Percentiles rank a stretch among this genome's conserved stretches.
phyloP scores from a whole-genome alignment of 495 filamentous ascomycete species.

The Annulohypoxylon nitens region DNA sequence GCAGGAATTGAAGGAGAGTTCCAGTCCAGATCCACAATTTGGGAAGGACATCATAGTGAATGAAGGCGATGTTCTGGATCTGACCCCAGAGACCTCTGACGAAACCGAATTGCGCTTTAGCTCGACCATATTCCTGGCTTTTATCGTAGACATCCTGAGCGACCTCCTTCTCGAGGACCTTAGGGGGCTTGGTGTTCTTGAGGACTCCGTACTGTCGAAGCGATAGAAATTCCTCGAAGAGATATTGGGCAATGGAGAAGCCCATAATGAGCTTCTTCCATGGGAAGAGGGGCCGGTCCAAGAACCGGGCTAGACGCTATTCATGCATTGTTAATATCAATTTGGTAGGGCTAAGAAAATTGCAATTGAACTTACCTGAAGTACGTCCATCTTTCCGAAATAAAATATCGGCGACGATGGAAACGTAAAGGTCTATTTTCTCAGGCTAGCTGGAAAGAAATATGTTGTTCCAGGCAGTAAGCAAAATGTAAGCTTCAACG shows the following conservation, averaged over 20 bases:
- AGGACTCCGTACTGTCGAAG: slow-evolving; percentile 89
- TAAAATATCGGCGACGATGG: slow-evolving; percentile 32
- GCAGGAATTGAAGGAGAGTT: slow-evolving; percentile 75
- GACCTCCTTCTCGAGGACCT: slow-evolving; percentile 87
- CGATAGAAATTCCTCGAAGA: slow-evolving; percentile 87
- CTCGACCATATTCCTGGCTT: slow-evolving; percentile 94
- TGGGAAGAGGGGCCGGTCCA: slow-evolving; percentile 93
- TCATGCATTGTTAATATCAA: slow-evolving; percentile 17
- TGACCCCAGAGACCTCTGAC: slow-evolving; percentile 85
- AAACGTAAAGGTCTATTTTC: slow-evolving; percentile 27
- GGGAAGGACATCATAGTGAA: slow-evolving; percentile 90
- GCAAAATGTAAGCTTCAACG: slow-evolving; percentile 23
- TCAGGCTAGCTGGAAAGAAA: slow-evolving; percentile 30
- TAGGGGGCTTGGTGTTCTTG: slow-evolving; percentile 80
- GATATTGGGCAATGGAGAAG: slow-evolving; percentile 89
- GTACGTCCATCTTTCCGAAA: slow-evolving; percentile 50
- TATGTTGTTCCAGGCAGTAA: neutral
- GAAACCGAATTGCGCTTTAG: slow-evolving; percentile 91
- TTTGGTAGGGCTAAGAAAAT: neutral
- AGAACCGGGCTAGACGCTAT: slow-evolving; percentile 85
- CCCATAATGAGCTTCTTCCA: slow-evolving; percentile 97
- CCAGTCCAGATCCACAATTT: slow-evolving; percentile 90
- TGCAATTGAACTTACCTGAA: slow-evolving; percentile 58
- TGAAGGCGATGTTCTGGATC: slow-evolving; percentile 85
- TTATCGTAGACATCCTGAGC: slow-evolving; percentile 93